phyloP scores from a whole-genome alignment of 2,329 filamentous ascomycete genomes.

The Madurella mycetomatis region DNA sequence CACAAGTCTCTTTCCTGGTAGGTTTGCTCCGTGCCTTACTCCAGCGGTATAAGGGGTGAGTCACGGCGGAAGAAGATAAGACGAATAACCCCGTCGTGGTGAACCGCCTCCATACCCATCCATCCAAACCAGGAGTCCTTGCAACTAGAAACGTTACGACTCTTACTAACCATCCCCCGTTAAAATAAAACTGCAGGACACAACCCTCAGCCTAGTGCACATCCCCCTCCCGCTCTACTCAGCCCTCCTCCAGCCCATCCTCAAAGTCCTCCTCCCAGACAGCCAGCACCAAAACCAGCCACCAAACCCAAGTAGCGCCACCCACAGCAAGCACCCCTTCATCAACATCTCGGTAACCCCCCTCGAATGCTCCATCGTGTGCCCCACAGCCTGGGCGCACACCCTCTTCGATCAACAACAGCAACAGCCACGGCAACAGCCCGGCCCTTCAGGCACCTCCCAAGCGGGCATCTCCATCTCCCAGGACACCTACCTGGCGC shows the following conservation, averaged over 20 bases:
- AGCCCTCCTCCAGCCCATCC: slow-evolving; percentile 76
- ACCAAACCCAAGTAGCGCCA: slow-evolving; percentile 12
- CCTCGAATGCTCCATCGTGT: slow-evolving; percentile 88
- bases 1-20: slow-evolving; percentile 55
- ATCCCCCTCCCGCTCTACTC: slow-evolving; percentile 77
- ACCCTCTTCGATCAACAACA: slow-evolving; percentile 56
- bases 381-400: slow-evolving; percentile 68
- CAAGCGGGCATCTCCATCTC: slow-evolving; percentile 51
- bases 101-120: background rate
- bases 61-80: background rate
- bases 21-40: slow-evolving; percentile 27
- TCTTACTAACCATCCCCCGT: slow-evolving; percentile 2
- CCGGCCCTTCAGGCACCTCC: too few relatives aligned
- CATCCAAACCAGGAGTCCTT: background rate
- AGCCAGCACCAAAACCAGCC: slow-evolving; percentile 37
- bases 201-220: slow-evolving; percentile 81
- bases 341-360: slow-evolving; percentile 91
- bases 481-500: slow-evolving; percentile 77
- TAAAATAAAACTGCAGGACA: slow-evolving; percentile 63
- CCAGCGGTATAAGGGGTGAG: background rate
- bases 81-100: too few relatives aligned
- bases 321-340: slow-evolving; percentile 59
- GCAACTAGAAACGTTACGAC: background rate
- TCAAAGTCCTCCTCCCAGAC: slow-evolving; percentile 75
- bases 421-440: background rate